Base-by-base conservation (phyloP, 805 yeast genomes). In the Candida schatavii region DNA sequence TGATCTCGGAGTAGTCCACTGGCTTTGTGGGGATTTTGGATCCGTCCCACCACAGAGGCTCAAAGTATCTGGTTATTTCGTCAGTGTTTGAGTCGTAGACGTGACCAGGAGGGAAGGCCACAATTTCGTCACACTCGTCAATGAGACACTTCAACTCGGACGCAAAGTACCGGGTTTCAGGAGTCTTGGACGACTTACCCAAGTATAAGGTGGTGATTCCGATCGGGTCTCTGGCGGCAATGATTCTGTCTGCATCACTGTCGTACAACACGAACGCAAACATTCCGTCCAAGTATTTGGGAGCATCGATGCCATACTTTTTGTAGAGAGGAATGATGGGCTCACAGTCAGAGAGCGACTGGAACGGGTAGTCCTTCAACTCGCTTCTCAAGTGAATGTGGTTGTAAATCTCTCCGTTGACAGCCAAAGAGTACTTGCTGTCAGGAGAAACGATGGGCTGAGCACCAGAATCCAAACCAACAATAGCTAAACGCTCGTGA, bases 51-150 rank as follows among this genome's bases (percentile, higher is more conserved):
- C 99, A 93, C 42, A 83, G 65, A 54, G 99, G 99, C 50, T 77
- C 75, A 80, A 81, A 93, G 72, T 90, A 93, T 62, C 98, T 81
- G 14, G 89, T 83, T 56, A 86, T 59, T 66, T 87, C 66, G 68
- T 85, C 97, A 44, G 97, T 87, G 48, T 76, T 74, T 44, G 97
- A 88, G 70, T 93, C 99, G 66, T 88, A 93, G 40, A 90, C 83
- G 61, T 93, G 97, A 46, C 99, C 99, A 28, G 99, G 99, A 42
- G 98, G 98, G 89, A 93, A 93, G 20, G 97, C 93, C 46, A 71
- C 61, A 64, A 93, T 90, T 46, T 78, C 77, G 66, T 93, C 99
- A 76, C 99, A 93, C 70, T 88, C 96, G 57, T 89, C 97, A 41
- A 83, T 80, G 54, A 93, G 75, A 68, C 96, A 88, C 74, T 93